Conservation (phyloP, 1,284 basidiomycete species). For the Tetrapyrgos nigripes region DNA sequence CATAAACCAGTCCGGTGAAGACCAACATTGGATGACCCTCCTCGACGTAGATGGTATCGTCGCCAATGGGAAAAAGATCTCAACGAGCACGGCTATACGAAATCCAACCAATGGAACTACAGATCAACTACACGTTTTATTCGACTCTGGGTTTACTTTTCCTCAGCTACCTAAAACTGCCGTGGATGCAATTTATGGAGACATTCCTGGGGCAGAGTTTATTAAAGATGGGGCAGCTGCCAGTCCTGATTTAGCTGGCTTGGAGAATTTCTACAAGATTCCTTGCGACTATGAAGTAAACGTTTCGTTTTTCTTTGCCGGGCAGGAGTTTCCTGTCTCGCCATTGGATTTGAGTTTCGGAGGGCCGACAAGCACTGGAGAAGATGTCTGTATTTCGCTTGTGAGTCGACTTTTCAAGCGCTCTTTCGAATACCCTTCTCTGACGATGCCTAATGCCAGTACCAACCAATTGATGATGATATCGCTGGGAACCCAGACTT, state of each 20-base stretch:
- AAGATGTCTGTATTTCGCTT: constrained; percentile 2
- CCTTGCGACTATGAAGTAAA: too few species aligned
- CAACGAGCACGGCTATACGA: neutral
- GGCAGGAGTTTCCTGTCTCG: constrained; percentile 7
- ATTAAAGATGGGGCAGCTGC: constrained; percentile 1
- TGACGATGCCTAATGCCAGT: too few species aligned
- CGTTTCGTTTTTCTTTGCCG: too few species aligned
- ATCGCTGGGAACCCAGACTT: constrained; percentile 12
- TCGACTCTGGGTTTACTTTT: constrained; percentile 14
- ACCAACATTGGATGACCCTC: constrained; percentile 15
- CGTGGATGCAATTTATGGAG: constrained; percentile 11
- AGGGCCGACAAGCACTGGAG: neutral
- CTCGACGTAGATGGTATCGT: constrained; percentile 7
- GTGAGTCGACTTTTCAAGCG: too few species aligned
- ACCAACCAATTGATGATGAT: constrained; percentile 27
- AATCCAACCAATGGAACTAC: constrained; percentile 1
- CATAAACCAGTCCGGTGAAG: neutral
- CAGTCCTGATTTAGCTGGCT: too few species aligned
- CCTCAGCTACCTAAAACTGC: neutral
- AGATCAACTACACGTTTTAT: constrained; percentile 13
- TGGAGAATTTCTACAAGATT: too few species aligned
- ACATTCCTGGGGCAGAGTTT: constrained; percentile 11
- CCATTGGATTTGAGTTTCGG: constrained; percentile 11
- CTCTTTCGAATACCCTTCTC: too few species aligned
- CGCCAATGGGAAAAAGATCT: constrained; percentile 1